Conservation (phyloP, 331 rosid genomes). For the Telfairia occidentalis region DNA sequence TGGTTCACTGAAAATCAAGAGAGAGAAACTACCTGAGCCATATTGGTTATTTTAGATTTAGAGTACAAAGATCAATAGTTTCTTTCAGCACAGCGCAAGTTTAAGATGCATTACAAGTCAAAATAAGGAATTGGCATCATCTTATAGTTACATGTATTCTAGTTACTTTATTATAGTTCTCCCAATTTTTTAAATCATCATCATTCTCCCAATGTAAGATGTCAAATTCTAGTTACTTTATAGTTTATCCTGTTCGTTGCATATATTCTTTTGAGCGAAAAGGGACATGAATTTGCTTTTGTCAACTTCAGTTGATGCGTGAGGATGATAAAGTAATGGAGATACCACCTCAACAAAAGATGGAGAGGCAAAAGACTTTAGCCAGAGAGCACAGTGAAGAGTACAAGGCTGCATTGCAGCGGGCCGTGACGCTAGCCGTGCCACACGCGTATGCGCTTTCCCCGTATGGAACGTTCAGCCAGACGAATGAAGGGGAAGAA, state of each 20-base stretch:
- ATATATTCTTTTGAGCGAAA: not conserved
- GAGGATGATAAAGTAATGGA: constrained; percentile 48
- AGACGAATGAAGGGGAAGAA: constrained; percentile 26
- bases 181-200: too few species aligned
- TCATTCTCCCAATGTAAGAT: not conserved
- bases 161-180: too few species aligned
- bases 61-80: not conserved
- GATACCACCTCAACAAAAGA: constrained; percentile 59
- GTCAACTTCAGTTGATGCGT: constrained; percentile 40
- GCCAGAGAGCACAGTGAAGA: constrained; percentile 51
- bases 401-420: constrained; percentile 72
- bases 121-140: not conserved
- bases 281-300: not conserved
- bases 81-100: not conserved
- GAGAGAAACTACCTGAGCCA: not conserved
- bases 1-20: not conserved
- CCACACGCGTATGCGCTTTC: constrained; percentile 65
- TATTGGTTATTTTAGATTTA: not conserved
- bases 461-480: constrained; percentile 62
- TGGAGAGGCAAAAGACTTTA: constrained; percentile 67
- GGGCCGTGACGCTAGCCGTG: constrained; percentile 70
- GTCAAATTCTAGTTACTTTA: not conserved
- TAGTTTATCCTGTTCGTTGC: constrained; percentile 1
- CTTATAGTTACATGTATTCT: too few species aligned
- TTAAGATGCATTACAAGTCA: not conserved